Evolutionary conservation across 2,329 filamentous ascomycete genomes (phyloP).

Genomic region (Monilinia vaccinii-corymbosi): DNA sequence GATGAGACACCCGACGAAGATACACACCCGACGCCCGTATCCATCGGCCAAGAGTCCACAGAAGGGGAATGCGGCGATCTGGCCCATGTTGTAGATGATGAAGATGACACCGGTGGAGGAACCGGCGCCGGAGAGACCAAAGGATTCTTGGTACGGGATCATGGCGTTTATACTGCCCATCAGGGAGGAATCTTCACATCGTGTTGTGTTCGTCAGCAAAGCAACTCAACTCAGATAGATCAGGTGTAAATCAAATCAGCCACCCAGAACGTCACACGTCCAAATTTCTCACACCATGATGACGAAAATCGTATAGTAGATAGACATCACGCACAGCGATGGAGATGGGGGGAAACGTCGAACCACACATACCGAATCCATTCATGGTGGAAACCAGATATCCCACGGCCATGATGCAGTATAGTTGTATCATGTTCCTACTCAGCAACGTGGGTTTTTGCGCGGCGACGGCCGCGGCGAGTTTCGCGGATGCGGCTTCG

Average conservation of each 20-base stretch:
- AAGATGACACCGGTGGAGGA: slow-evolving; percentile 39
- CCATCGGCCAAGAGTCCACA: slow-evolving; percentile 36
- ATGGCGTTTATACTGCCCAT: slow-evolving; percentile 41
- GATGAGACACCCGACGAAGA: background rate
- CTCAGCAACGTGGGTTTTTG: slow-evolving; percentile 31
- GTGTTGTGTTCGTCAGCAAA: background rate
- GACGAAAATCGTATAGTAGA: no score
- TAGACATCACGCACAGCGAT: no score
- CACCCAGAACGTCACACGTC: no score
- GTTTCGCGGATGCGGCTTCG: slow-evolving; percentile 31
- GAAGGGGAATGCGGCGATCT: slow-evolving; percentile 42
- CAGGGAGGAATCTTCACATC: slow-evolving; percentile 26
- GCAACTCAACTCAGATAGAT: no score
- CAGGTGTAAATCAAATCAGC: no score
- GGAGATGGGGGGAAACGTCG: no score
- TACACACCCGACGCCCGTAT: background rate
- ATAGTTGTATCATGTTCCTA: slow-evolving; percentile 36
- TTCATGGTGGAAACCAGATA: slow-evolving; percentile 43
- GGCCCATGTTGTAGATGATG: slow-evolving; percentile 36
- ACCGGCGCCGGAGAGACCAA: slow-evolving; percentile 36
- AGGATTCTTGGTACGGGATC: slow-evolving; percentile 30
- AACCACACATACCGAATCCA: slow-evolving; percentile 35
- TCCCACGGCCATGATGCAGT: slow-evolving; percentile 33
- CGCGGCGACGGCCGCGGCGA: slow-evolving; percentile 28
- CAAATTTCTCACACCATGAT: no score